These are phyloP conservation scores for Cladophialophora exuberans DNA, from an alignment of 2,329 filamentous ascomycete genomes.

Conservation along the genomic window DNA sequence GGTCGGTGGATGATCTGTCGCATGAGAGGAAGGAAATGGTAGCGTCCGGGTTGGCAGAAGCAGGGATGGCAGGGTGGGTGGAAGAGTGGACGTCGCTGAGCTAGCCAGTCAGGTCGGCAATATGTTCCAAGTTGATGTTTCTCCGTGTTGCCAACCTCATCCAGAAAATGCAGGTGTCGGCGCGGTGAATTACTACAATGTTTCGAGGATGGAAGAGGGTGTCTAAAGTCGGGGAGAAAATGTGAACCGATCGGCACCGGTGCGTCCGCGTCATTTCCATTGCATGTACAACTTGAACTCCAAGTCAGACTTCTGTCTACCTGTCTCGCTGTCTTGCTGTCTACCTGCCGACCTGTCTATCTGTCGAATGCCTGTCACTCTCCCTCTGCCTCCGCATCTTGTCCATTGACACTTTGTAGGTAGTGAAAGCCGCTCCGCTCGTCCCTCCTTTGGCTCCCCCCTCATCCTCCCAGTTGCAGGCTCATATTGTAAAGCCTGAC, in stretches of 20 bases:
- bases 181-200: conserved; percentile 4
- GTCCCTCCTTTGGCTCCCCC: neutral
- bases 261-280: too few species aligned
- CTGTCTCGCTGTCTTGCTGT: neutral
- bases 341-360: neutral
- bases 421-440: neutral
- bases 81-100: too few species aligned
- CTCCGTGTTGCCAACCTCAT: conserved; percentile 22
- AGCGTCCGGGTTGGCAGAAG: conserved; percentile 4
- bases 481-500: too few species aligned
- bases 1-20: conserved; percentile 11
- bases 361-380: conserved; percentile 5
- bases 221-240: neutral
- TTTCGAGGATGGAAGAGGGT: neutral
- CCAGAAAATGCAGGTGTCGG: conserved; percentile 20
- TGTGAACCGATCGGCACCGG: neutral
- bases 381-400: neutral
- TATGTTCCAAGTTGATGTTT: conserved; percentile 8
- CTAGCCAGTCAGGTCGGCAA: conserved; percentile 3
- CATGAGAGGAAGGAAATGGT: conserved; percentile 5
- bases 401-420: neutral
- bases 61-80: too few species aligned
- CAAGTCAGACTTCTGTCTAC: too few species aligned
- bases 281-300: too few species aligned
- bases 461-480: too few species aligned